Evolutionary conservation across 2,329 filamentous ascomycete species (phyloP).

Genomic region (Trichoderma guizhouense): DNA sequence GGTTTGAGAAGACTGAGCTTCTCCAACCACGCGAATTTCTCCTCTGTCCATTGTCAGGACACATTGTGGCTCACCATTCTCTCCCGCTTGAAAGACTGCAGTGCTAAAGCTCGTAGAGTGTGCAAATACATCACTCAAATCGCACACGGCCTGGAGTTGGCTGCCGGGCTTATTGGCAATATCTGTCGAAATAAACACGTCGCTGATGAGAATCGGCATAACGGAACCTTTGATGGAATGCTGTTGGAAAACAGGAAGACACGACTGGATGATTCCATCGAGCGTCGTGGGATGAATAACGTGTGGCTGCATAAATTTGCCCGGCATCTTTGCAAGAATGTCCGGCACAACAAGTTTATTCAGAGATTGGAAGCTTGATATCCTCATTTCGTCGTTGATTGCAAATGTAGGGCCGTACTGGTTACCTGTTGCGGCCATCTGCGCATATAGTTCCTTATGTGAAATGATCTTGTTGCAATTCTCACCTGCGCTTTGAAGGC

Average conservation of each 20-base stretch:
- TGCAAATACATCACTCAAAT: neutral
- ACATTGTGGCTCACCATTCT: neutral
- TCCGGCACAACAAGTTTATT: slow-evolving; percentile 44
- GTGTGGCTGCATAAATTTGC: slow-evolving; percentile 50
- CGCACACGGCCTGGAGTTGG: neutral
- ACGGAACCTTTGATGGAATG: neutral
- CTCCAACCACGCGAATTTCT: slow-evolving; percentile 8
- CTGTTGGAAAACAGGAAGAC: slow-evolving; percentile 38
- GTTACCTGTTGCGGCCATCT: neutral
- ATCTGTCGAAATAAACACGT: neutral
- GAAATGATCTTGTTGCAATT: neutral
- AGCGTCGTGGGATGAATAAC: slow-evolving; percentile 56
- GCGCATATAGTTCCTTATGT: neutral
- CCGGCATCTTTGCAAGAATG: slow-evolving; percentile 51
- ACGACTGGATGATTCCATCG: slow-evolving; percentile 53
- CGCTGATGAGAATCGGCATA: slow-evolving; percentile 4
- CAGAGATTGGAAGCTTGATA: slow-evolving; percentile 18
- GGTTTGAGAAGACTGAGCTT: neutral
- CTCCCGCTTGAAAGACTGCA: neutral
- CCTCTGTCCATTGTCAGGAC: neutral
- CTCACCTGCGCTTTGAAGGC: neutral
- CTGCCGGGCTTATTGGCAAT: neutral
- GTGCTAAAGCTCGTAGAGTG: slow-evolving; percentile 9
- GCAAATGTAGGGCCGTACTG: neutral
- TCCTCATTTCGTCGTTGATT: neutral